Conservation (phyloP, 139 green algal genomes). For the Coccomyxa sp. region DNA sequence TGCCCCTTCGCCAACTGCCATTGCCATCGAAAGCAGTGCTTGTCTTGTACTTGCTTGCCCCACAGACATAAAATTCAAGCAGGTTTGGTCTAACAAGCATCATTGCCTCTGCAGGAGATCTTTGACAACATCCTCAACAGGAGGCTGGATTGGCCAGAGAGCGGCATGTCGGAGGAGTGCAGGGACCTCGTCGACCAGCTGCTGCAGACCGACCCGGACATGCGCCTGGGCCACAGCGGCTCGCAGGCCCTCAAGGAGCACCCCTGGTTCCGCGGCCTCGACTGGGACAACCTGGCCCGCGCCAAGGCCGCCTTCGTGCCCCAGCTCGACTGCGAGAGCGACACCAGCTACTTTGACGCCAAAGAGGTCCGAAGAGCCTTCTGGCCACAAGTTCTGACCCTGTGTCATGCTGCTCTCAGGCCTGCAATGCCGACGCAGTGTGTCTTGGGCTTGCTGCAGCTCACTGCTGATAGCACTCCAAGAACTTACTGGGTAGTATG, state of each 20-base stretch:
- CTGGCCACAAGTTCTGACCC: no score
- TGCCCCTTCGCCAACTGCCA: no score
- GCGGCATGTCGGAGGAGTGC: slow-evolving; percentile 64
- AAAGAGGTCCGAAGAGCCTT: slow-evolving; percentile 17
- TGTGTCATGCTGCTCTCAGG: not conserved
- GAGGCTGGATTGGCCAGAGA: slow-evolving; percentile 64
- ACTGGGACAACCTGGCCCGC: slow-evolving; percentile 67
- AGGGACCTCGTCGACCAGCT: slow-evolving; percentile 80
- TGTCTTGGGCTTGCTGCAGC: no score
- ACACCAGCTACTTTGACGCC: slow-evolving; percentile 69
- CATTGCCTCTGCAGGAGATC: slow-evolving; percentile 49
- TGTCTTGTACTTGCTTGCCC: no score
- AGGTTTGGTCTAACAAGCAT: no score
- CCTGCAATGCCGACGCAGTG: not conserved
- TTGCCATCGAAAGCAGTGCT: no score
- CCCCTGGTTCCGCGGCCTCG: slow-evolving; percentile 73
- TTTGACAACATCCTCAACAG: slow-evolving; percentile 92
- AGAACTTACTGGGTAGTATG: no score
- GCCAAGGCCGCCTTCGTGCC: slow-evolving; percentile 81
- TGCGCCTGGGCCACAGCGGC: slow-evolving; percentile 62
- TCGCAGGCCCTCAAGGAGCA: slow-evolving; percentile 74
- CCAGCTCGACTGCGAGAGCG: slow-evolving; percentile 42
- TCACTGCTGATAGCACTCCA: no score
- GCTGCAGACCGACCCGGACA: slow-evolving; percentile 57
- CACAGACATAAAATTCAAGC: no score